Percentiles rank a stretch among this genome's conserved stretches.
Evolutionary conservation across 1,139 yeast genomes (phyloP).

Genomic region (Saccharomycopsis hybrid): DNA sequence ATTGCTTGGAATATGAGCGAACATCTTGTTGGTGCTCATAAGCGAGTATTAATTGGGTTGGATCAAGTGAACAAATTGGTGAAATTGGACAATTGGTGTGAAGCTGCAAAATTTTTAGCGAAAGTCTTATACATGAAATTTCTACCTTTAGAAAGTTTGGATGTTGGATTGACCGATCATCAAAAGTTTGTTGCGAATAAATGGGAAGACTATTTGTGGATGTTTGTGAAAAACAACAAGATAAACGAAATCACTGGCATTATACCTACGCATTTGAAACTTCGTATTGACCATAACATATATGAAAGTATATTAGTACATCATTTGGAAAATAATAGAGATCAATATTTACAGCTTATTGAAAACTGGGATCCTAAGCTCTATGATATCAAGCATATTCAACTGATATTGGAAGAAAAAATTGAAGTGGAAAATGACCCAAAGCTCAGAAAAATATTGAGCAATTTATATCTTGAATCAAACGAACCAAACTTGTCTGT

Average conservation of each 20-base stretch:
- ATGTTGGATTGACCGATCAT: conserved; percentile 24
- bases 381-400: conserved; percentile 44
- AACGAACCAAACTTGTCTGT: conserved; percentile 61
- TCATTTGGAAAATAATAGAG: conserved; percentile 38
- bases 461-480: conserved; percentile 49
- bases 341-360: conserved; percentile 37
- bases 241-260: conserved; percentile 41
- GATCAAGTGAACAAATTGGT: conserved; percentile 55
- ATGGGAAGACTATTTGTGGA: conserved; percentile 65
- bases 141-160: conserved; percentile 25
- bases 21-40: conserved; percentile 43
- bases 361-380: conserved; percentile 53
- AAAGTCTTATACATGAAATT: conserved; percentile 34
- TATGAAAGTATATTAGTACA: conserved; percentile 49
- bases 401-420: conserved; percentile 41
- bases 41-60: conserved; percentile 56
- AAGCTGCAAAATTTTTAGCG: conserved; percentile 47
- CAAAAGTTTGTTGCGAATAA: conserved; percentile 35
- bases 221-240: conserved; percentile 46
- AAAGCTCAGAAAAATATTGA: conserved; percentile 43
- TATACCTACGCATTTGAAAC: conserved; percentile 42
- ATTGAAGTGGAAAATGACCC: conserved; percentile 28
- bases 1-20: conserved; percentile 78
- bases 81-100: conserved; percentile 46
- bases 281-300: conserved; percentile 35